Percentiles rank a stretch among this genome's conserved stretches.
phyloP scores from a whole-genome alignment of 306 rosid species.

The Prinsepia uniflora region DNA sequence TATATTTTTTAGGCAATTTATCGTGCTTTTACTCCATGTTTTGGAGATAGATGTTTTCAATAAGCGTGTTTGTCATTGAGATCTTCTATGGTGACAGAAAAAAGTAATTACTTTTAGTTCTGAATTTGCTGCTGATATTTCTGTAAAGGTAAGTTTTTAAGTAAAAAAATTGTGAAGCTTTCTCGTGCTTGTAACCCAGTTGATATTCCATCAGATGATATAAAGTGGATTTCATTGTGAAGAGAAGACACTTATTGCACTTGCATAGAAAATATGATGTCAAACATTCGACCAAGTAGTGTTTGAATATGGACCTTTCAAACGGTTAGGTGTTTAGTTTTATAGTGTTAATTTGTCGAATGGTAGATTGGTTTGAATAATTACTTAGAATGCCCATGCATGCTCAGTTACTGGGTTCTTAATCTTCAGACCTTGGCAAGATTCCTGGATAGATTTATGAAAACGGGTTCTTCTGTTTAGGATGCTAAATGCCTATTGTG shows the following conservation, averaged over 20 bases:
- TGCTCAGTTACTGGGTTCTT: not conserved
- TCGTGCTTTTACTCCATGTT: slow-evolving; percentile 15
- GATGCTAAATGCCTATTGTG: not conserved
- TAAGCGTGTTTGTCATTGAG: slow-evolving; percentile 1
- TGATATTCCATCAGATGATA: not conserved
- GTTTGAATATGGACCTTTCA: not conserved
- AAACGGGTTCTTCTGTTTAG: not conserved
- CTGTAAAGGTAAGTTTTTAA: not conserved
- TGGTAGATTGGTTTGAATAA: not conserved
- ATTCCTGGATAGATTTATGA: not conserved
- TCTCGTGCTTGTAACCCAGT: not conserved
- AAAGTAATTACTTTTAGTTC: not conserved
- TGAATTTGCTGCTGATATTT: not conserved
- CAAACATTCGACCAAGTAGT: not conserved
- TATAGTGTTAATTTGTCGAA: not conserved
- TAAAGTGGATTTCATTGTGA: not conserved
- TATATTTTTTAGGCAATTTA: slow-evolving; percentile 9
- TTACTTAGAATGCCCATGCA: not conserved
- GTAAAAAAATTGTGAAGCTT: not conserved
- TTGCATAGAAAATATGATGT: not conserved
- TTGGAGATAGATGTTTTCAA: not conserved
- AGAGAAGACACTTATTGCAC: not conserved
- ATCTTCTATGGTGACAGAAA: not conserved
- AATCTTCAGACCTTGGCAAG: not conserved
- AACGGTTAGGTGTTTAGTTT: not conserved